phyloP scores from a whole-genome alignment of 2,329 filamentous ascomycete genomes.

The Aspergillus puulaauensis region DNA sequence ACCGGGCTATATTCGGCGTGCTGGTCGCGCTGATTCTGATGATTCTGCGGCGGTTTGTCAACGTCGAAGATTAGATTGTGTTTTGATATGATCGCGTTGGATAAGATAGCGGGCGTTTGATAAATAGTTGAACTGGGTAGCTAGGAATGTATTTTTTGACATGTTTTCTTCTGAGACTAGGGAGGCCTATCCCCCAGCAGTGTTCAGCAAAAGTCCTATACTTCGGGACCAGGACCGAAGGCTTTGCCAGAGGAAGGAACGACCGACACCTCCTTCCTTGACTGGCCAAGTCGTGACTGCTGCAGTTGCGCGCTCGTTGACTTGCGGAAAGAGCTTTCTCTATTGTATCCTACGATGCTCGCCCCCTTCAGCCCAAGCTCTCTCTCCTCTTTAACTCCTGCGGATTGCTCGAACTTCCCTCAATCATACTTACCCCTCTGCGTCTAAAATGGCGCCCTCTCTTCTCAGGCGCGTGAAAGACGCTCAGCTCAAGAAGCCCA shows the following conservation, averaged over 20 bases:
- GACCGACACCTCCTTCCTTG: not conserved
- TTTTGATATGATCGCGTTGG: not conserved
- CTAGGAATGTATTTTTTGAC: not conserved
- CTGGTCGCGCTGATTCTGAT: constrained; percentile 11
- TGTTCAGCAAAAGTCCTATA: not conserved
- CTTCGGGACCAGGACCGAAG: not conserved
- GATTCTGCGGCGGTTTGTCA: constrained; percentile 8
- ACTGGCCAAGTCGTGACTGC: not conserved
- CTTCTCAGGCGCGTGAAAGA: not conserved
- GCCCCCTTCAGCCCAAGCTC: not conserved
- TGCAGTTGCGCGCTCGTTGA: not conserved
- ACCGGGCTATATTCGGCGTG: constrained; percentile 13
- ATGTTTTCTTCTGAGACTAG: too few relatives aligned
- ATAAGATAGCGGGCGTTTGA: not conserved
- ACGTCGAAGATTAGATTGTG: constrained; percentile 4
- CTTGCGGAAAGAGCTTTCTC: not conserved
- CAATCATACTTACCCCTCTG: constrained; percentile 2
- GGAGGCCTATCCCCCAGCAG: too few relatives aligned
- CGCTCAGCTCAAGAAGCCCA: not conserved
- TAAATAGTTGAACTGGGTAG: not conserved
- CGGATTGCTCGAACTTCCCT: not conserved
- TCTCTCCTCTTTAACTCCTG: not conserved
- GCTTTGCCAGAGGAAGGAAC: not conserved
- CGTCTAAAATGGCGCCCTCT: not conserved
- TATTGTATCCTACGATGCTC: not conserved